Conservation (phyloP, 2,329 filamentous ascomycete species). For the Penicillium decumbens region DNA sequence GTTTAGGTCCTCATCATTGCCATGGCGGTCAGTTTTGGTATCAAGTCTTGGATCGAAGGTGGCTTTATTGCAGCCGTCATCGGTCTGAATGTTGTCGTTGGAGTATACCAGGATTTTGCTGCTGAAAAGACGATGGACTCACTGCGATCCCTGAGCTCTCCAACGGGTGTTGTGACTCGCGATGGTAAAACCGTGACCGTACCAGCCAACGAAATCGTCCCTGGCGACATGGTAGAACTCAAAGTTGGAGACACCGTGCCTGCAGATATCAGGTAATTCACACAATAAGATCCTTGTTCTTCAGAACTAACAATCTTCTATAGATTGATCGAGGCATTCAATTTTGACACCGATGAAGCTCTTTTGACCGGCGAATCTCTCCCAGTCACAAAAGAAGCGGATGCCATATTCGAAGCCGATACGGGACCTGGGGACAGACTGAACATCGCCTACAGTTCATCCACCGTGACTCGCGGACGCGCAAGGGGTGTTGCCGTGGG, state of each 20-base stretch:
- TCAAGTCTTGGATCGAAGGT: conserved; percentile 56
- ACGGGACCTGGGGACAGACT: conserved; percentile 57
- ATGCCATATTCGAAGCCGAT: conserved; percentile 44
- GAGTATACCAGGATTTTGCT: conserved; percentile 58
- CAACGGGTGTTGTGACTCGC: conserved; percentile 55
- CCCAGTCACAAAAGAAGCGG: conserved; percentile 53
- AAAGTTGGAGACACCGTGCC: conserved; percentile 59
- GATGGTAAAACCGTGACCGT: conserved; percentile 54
- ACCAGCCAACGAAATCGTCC: conserved; percentile 57
- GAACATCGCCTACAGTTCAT: conserved; percentile 60
- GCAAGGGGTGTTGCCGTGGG: conserved; percentile 57
- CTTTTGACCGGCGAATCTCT: conserved; percentile 60
- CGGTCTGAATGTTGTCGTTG: conserved; percentile 54
- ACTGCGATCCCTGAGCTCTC: conserved; percentile 53
- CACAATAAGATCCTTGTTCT: neutral
- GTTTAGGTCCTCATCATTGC: conserved; percentile 68
- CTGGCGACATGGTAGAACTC: conserved; percentile 55
- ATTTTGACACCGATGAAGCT: conserved; percentile 69
- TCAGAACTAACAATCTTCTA: conserved; percentile 32
- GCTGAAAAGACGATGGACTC: conserved; percentile 61
- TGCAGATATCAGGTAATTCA: conserved; percentile 54
- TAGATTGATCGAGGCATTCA: conserved; percentile 57
- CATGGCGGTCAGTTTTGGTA: conserved; percentile 60
- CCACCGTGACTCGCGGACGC: conserved; percentile 58
- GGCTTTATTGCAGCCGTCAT: conserved; percentile 59